Evolutionary conservation across 2,329 filamentous ascomycete genomes (phyloP).

Genomic region (Malbranchea zuffiana): DNA sequence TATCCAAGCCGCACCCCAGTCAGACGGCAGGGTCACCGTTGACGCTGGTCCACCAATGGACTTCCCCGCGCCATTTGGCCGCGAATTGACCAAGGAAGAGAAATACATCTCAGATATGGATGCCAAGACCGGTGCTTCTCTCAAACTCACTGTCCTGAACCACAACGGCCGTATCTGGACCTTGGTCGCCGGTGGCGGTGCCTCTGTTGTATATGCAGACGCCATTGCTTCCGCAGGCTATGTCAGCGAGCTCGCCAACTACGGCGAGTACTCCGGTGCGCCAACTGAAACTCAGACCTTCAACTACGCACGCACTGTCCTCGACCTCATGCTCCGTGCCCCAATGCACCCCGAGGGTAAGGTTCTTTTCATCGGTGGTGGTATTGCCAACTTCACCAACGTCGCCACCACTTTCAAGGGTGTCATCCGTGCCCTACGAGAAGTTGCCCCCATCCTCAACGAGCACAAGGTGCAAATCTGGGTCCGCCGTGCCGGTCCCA

Average conservation of each 20-base stretch:
- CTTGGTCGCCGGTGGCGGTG: conserved; percentile 96
- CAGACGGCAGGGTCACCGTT: conserved; percentile 70
- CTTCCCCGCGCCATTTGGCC: conserved; percentile 97
- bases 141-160: conserved; percentile 97
- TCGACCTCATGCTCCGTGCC: conserved; percentile 93
- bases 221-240: conserved; percentile 95
- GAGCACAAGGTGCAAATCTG: conserved; percentile 99
- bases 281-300: conserved; percentile 98
- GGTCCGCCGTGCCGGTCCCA: conserved; percentile 82
- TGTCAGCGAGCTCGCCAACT: conserved; percentile 94
- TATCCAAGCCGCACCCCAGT: conserved; percentile 51
- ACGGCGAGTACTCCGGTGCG: conserved; percentile 98
- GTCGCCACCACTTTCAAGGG: conserved; percentile 99
- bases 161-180: conserved; percentile 89
- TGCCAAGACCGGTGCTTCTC: conserved; percentile 96
- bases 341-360: conserved; percentile 81
- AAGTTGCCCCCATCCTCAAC: conserved; percentile 70
- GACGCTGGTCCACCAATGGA: conserved; percentile 97
- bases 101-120: conserved; percentile 98
- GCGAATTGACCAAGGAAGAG: conserved; percentile 97
- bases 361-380: conserved; percentile 98
- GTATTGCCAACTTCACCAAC: conserved; percentile 99
- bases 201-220: conserved; percentile 96
- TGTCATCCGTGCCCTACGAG: conserved; percentile 90
- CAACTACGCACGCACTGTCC: conserved; percentile 94